Conservation (phyloP, 2,329 filamentous ascomycete genomes). For the Fusarium marasasianum region DNA sequence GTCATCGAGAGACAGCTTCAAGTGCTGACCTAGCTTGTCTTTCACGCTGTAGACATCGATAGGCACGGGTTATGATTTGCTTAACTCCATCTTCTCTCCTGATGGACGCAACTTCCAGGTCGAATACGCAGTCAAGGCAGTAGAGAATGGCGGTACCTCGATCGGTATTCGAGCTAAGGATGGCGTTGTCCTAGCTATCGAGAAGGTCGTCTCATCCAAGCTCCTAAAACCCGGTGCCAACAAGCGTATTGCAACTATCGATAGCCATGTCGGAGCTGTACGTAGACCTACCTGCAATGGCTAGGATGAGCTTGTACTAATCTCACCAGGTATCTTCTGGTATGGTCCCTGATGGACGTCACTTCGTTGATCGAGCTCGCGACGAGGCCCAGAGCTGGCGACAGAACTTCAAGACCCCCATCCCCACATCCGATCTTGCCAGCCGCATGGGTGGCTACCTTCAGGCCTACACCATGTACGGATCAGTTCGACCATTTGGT, state of each 20-base stretch:
- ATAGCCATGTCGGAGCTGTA: constrained; percentile 93
- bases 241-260: constrained; percentile 95
- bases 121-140: constrained; percentile 98
- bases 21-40: constrained; percentile 36
- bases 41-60: constrained; percentile 84
- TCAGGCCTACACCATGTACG: constrained; percentile 97
- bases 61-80: constrained; percentile 98
- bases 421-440: constrained; percentile 87
- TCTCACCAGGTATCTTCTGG: constrained; percentile 79
- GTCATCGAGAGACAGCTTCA: constrained; percentile 40
- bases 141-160: constrained; percentile 96
- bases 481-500: constrained; percentile 94
- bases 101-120: constrained; percentile 99
- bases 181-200: constrained; percentile 92
- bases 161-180: constrained; percentile 98
- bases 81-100: constrained; percentile 99
- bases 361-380: constrained; percentile 93
- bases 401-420: constrained; percentile 92
- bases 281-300: constrained; percentile 49
- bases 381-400: constrained; percentile 94
- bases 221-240: constrained; percentile 94
- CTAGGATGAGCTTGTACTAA: constrained; percentile 1
- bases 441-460: constrained; percentile 95
- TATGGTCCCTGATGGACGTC: constrained; percentile 91
- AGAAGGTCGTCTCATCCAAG: constrained; percentile 97